Base-by-base conservation (phyloP, 805 yeast genomes). In the Tetrapisispora pingtungensis region DNA sequence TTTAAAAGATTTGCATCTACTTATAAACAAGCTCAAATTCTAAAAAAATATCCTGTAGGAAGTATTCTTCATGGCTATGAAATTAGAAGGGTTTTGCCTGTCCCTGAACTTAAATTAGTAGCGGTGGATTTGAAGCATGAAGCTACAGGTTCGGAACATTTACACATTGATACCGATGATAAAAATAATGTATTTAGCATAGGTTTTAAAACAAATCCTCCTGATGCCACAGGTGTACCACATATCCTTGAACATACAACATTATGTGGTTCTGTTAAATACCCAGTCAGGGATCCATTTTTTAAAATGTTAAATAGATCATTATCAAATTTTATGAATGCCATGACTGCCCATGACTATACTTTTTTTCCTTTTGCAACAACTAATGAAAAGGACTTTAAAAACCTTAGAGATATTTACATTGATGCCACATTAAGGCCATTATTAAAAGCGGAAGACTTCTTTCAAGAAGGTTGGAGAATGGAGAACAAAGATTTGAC, bases 381-480 rank as follows among this genome's bases (percentile, higher is more conserved):
- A 2, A 90, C 97, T 10, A 93, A 93, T 63, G 61, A 65, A 36
- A 76, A 75, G 44, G 98, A 93, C 61, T 93, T 74, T 61, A 73
- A 73, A 28, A 93, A 93, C 57, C 71, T 93, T 58, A 79, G 88
- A 76, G 81, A 78, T 47, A 95, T 93, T 7, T 93, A 93, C 59
- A 68, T 89, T 40, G 95, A 89, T 53, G 80, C 96, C 6, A 90
- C 90, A 0, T 75, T 87, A 46, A 80, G 78, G 52, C 98, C 98
- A 10, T 61, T 86, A 32, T 67, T 93, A 46, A 74, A 82, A 28
- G 74, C 76, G 49, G 81, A 80, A 45, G 97, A 93, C 63, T 93
- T 93, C 59, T 72, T 72, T 49, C 98, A 93, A 67, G 98, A 93
- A 66, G 98, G 98, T 32, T 93, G 98, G 98, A 78, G 98, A 59